Evolutionary conservation across 2,329 filamentous ascomycete species (phyloP), one percentile per base, ranked within the genome.

Genomic region (Alternaria sp.): DNA sequence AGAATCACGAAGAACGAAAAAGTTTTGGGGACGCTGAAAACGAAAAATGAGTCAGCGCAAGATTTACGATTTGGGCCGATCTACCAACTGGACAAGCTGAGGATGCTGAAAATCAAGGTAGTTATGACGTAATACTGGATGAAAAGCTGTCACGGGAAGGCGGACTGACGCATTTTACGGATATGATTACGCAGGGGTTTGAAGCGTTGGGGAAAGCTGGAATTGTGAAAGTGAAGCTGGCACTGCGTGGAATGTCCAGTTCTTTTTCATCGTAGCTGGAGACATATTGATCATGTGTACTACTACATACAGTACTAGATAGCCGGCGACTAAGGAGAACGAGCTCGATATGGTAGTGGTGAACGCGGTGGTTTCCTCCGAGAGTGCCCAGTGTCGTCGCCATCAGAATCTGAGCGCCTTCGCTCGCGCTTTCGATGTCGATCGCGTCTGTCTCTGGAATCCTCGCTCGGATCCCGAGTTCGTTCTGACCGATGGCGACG

Each of bases 311-410:
- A 40, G 37, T 40, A 40, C 17, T 13, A 6, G 23, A 23, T 40
- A 23, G 5, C 37, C 37, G 37, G 3, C 5, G 37, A 23, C n/a
- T 33, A 58, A 31, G 65, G 62, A 5, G 65, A 65, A 13, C 65
- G 65, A 49, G 65, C 65, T 11, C 65, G 65, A 54, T 67, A 67
- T 14, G 65, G 65, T 10, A 67, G 42, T 2, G 65, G 65, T 8
- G 65, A 67, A 21, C 58, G 62, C 26, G 65, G 63, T 8, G 45
- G 51, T 28, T 60, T 61, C 28, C 58, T 54, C 17, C 60, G 62
- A 45, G 51, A 55, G 28, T 17, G 65, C 44, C 31, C 60, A 29
- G 33, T 51, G 40, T 56, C 45, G 2, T 59, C 56, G 31, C 57
- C 55, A n/a, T 50, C 51, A n/a, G 63, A 63, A 10, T 21, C 29